Percentiles rank a stretch among this genome's conserved stretches.
Evolutionary conservation across 148 eudicot genomes (phyloP).

Genomic region (Heliamphora exappendiculata): DNA sequence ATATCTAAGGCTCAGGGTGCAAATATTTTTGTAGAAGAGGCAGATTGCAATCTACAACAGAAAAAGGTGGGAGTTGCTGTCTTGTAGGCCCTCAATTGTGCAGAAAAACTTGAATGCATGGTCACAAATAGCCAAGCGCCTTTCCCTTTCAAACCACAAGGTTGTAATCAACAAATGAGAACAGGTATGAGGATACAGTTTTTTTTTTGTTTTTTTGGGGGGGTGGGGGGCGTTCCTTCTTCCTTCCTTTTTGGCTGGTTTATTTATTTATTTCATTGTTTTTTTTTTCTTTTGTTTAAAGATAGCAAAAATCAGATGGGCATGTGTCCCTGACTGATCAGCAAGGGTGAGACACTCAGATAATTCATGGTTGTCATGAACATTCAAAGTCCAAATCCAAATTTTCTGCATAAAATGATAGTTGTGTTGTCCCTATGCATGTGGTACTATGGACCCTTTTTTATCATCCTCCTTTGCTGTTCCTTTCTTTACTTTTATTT

Average conservation of each 20-base stretch:
- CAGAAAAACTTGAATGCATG: constrained; percentile 1
- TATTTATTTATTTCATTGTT: neutral
- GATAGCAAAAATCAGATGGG: neutral
- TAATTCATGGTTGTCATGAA: neutral
- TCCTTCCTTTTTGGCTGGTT: neutral
- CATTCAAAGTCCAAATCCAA: neutral
- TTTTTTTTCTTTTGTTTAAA: neutral
- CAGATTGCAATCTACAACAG: neutral
- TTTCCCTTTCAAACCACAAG: constrained; percentile 11
- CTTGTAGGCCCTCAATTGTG: neutral
- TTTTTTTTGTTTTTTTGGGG: too few relatives aligned
- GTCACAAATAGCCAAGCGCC: constrained; percentile 9
- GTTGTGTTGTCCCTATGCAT: constrained; percentile 16
- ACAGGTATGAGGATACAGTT: constrained; percentile 4
- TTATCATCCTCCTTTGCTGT: neutral
- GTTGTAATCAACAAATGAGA: constrained; percentile 2
- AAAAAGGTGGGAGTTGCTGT: neutral
- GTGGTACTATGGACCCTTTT: constrained; percentile 8
- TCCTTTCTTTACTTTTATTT: neutral
- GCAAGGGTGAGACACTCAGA: constrained; percentile 11
- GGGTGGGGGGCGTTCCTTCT: too few relatives aligned
- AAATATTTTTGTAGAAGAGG: neutral
- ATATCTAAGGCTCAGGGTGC: neutral
- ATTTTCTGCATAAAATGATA: constrained; percentile 11
- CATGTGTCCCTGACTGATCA: constrained; percentile 1